Evolutionary conservation across 164 flowering plant species (phyloP).

Genomic region (Chimonanthus salicifolius): DNA sequence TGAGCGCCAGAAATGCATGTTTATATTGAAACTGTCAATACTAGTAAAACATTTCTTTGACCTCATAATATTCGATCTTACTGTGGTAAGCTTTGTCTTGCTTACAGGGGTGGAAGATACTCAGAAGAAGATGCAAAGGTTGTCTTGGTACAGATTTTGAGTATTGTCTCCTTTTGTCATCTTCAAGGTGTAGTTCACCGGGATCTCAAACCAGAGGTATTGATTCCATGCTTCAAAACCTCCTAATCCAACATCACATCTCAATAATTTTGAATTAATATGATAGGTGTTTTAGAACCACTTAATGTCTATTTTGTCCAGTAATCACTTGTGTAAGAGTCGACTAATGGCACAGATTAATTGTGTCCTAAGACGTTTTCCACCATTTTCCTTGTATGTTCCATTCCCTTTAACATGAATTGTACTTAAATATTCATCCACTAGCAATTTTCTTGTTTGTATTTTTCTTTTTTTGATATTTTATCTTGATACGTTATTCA

Average conservation of each 20-base stretch:
- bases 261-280: neutral
- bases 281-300: neutral
- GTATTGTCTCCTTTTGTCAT: conserved; percentile 69
- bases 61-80: neutral
- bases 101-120: conserved; percentile 87
- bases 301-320: neutral
- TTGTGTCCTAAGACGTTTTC: neutral
- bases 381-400: neutral
- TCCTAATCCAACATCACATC: neutral
- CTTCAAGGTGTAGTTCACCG: conserved; percentile 97
- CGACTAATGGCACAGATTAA: neutral
- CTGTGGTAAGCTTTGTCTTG: neutral
- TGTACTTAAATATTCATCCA: neutral
- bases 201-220: conserved; percentile 96
- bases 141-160: conserved; percentile 82
- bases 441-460: neutral
- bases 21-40: neutral
- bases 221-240: neutral
- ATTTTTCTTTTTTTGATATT: neutral
- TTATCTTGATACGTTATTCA: neutral
- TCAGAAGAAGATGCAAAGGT: conserved; percentile 88
- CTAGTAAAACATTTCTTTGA: neutral
- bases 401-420: neutral
- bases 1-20: neutral
- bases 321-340: neutral